A percentile compares a stretch with the other conserved stretches of the same genome.
phyloP scores from a whole-genome alignment of 495 filamentous ascomycete species.

The Tuber borchii region DNA sequence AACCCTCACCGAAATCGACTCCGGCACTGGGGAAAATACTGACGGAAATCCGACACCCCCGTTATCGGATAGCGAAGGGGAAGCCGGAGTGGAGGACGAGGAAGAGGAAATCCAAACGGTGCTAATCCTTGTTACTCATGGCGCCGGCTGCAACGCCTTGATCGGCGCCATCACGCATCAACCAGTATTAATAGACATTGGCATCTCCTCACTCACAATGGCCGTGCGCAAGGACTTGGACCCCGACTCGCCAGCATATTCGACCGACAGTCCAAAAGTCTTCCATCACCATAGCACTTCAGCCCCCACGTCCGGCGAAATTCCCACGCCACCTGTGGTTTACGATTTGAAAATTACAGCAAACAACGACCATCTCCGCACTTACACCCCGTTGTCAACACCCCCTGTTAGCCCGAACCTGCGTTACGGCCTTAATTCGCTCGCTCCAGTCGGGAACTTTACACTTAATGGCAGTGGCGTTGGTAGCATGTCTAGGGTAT shows the following conservation, averaged over 20 bases:
- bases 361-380: conserved; percentile 33
- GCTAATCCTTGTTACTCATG: conserved; percentile 88
- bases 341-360: conserved; percentile 28
- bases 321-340: conserved; percentile 34
- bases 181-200: conserved; percentile 80
- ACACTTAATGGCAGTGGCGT: conserved; percentile 22
- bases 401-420: conserved; percentile 25
- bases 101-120: conserved; percentile 63
- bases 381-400: conserved; percentile 12
- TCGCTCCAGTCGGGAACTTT: conserved; percentile 21
- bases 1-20: conserved; percentile 25
- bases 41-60: conserved; percentile 34
- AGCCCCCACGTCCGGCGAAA: conserved; percentile 38
- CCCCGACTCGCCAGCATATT: conserved; percentile 25
- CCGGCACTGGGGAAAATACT: background rate
- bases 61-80: conserved; percentile 29
- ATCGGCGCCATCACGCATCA: conserved; percentile 85
- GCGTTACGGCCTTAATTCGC: conserved; percentile 7
- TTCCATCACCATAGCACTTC: conserved; percentile 34
- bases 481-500: conserved; percentile 14
- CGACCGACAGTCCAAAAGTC: conserved; percentile 34
- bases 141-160: conserved; percentile 94
- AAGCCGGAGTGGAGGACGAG: conserved; percentile 42
- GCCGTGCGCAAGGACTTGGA: conserved; percentile 60
- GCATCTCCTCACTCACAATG: conserved; percentile 84